phyloP scores from a whole-genome alignment of 148 eudicot species.

The Vaccinium macrocarpon region DNA sequence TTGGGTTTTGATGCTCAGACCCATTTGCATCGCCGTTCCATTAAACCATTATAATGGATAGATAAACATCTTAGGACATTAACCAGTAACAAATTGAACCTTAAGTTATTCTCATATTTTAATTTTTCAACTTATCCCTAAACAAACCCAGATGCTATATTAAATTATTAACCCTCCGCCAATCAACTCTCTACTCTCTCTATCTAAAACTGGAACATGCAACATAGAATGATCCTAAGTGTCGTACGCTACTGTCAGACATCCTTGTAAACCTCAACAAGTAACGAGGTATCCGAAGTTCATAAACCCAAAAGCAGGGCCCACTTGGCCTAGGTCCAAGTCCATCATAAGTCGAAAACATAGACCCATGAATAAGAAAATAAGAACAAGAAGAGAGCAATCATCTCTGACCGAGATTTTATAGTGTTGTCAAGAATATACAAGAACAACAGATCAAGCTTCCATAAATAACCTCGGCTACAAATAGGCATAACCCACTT shows the following conservation, averaged over 20 bases:
- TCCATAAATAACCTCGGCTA: conserved; percentile 2
- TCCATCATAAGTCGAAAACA: neutral
- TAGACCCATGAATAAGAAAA: neutral
- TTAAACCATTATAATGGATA: neutral
- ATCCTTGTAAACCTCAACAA: neutral
- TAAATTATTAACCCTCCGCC: neutral
- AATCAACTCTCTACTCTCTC: neutral
- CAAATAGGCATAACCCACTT: neutral
- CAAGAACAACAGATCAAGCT: neutral
- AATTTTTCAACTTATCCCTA: neutral
- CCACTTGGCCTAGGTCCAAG: neutral
- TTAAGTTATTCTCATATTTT: neutral
- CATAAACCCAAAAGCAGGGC: neutral
- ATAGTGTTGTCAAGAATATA: neutral
- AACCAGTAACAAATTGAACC: neutral
- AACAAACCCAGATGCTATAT: neutral
- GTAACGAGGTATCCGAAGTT: neutral
- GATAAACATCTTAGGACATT: neutral
- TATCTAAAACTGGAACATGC: neutral
- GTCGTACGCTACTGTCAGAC: neutral
- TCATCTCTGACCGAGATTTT: neutral
- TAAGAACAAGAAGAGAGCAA: neutral
- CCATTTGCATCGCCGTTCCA: neutral
- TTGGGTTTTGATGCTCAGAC: neutral
- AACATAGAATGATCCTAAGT: neutral